Evolutionary conservation across 257 asterid species (phyloP).

Genomic region (Osmanthus fragrans): DNA sequence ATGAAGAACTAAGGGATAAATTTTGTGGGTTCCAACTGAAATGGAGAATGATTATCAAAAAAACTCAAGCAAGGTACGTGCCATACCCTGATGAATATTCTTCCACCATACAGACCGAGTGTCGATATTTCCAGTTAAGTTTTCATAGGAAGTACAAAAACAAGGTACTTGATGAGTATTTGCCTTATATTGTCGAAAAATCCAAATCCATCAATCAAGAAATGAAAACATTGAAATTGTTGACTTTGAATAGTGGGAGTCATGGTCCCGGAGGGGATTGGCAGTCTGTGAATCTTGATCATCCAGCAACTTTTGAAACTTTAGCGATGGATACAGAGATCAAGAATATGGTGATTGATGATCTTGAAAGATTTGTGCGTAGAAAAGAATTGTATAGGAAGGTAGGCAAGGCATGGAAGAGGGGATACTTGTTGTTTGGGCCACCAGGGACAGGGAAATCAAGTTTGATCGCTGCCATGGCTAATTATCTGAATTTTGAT

Average conservation of each 20-base stretch:
- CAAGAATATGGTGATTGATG: slow-evolving; percentile 41
- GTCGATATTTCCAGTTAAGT: slow-evolving; percentile 25
- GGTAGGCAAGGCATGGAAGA: slow-evolving; percentile 78
- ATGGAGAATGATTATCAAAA: slow-evolving; percentile 38
- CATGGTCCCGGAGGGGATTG: slow-evolving; percentile 32
- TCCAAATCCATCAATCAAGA: slow-evolving; percentile 28
- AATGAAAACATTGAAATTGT: slow-evolving; percentile 39
- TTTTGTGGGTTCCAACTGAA: slow-evolving; percentile 34
- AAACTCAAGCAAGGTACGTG: slow-evolving; percentile 22
- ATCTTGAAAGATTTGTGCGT: slow-evolving; percentile 45
- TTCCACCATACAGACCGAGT: slow-evolving; percentile 19
- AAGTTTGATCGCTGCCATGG: slow-evolving; percentile 79
- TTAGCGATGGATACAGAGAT: slow-evolving; percentile 52
- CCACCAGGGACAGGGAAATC: slow-evolving; percentile 95
- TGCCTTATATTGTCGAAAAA: slow-evolving; percentile 35
- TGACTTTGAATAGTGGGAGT: slow-evolving; percentile 35
- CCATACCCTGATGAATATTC: not conserved
- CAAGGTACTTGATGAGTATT: slow-evolving; percentile 37
- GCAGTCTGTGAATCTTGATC: slow-evolving; percentile 58
- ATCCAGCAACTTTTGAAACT: slow-evolving; percentile 60
- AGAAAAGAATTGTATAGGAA: slow-evolving; percentile 58
- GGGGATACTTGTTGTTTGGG: slow-evolving; percentile 72
- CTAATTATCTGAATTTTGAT: slow-evolving; percentile 62
- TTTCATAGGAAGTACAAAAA: slow-evolving; percentile 44
- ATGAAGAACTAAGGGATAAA: slow-evolving; percentile 33